Percentiles rank a stretch among this genome's conserved stretches.
phyloP scores from a whole-genome alignment of 2,329 filamentous ascomycete species.

The Fusarium begoniae region DNA sequence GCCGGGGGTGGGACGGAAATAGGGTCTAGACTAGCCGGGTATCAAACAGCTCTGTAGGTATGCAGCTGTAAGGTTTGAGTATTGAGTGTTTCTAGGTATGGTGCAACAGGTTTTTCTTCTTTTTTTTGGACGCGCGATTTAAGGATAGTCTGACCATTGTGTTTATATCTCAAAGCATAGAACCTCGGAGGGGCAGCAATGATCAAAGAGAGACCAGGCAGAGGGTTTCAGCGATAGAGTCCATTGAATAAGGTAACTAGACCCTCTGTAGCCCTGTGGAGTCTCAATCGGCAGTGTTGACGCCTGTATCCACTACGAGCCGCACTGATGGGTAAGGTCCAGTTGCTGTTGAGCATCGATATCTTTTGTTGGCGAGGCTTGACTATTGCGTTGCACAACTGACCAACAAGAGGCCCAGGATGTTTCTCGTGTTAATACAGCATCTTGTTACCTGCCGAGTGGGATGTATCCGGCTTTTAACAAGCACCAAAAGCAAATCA shows the following conservation, averaged over 20 bases:
- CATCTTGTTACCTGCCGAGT: not conserved
- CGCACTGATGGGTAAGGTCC: constrained; percentile 9
- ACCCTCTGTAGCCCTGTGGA: constrained; percentile 3
- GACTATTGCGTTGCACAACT: not conserved
- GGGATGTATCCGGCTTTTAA: not conserved
- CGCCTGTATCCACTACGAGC: constrained; percentile 34
- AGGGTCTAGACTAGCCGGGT: not conserved
- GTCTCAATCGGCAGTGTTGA: constrained; percentile 7
- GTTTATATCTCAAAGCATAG: not conserved
- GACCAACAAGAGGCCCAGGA: not conserved
- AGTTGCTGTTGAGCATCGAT: constrained; percentile 2
- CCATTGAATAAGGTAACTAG: not conserved
- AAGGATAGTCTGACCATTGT: not conserved
- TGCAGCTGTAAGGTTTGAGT: not conserved
- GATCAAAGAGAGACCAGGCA: not conserved
- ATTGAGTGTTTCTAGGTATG: not conserved
- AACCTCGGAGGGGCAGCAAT: not conserved
- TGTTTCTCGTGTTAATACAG: not conserved
- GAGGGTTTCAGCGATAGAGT: not conserved
- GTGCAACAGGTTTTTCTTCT: not conserved
- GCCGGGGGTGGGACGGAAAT: constrained; percentile 7
- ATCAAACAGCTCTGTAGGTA: not conserved
- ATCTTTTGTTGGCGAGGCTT: constrained; percentile 1
- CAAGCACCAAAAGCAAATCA: not conserved
- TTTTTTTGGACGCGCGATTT: not conserved